Conservation (phyloP, 2,329 filamentous ascomycete genomes). For the Pochonia chlamydosporia region DNA sequence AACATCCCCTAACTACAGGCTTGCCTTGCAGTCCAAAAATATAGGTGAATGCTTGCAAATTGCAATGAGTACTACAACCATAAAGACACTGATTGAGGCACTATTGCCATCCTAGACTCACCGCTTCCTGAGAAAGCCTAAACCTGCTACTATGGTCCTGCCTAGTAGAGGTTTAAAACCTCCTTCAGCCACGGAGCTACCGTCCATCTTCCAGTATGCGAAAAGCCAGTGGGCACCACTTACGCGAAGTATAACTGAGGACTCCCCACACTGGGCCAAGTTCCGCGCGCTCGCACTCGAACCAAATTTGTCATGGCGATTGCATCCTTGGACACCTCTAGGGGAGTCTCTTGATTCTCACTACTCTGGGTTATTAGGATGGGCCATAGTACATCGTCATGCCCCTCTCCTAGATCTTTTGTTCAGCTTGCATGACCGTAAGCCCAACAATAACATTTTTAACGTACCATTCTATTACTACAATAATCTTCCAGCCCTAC, state of each 20-base stretch:
- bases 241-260: background rate
- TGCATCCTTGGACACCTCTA: background rate
- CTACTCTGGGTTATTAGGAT: background rate
- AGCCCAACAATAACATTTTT: background rate
- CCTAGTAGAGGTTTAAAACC: background rate
- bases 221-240: conserved; percentile 1
- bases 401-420: background rate
- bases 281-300: background rate
- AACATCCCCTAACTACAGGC: background rate
- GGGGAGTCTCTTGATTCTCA: conserved; percentile 1
- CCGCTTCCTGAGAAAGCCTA: background rate
- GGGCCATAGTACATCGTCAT: background rate
- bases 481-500: conserved; percentile 1
- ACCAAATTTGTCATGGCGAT: background rate
- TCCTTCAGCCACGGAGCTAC: background rate
- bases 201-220: background rate
- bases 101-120: background rate
- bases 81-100: background rate
- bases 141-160: background rate
- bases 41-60: background rate
- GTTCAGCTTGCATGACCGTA: background rate
- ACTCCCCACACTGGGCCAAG: background rate
- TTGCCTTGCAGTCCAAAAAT: background rate
- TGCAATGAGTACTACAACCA: background rate
- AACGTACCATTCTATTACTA: background rate